These are phyloP conservation scores for Naganishia kalamii DNA, from an alignment of 768 basidiomycete genomes.

Conservation along the genomic window DNA sequence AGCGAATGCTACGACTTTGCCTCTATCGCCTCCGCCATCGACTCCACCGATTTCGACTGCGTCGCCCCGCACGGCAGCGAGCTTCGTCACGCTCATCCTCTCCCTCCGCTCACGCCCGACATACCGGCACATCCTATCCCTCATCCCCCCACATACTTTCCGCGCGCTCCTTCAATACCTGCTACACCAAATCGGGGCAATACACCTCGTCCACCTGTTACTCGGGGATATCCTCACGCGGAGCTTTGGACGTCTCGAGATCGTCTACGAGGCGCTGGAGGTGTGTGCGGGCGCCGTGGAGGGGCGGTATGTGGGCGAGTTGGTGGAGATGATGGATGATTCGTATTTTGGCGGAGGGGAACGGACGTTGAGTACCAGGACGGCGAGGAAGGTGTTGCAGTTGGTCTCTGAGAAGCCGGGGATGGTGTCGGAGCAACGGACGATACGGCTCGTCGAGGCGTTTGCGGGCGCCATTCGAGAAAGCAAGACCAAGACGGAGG, in stretches of 20 bases:
- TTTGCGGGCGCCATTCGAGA: not conserved
- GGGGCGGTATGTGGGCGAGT: not conserved
- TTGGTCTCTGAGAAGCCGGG: too few species aligned
- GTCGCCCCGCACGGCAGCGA: not conserved
- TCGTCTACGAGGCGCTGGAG: not conserved
- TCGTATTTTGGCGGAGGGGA: not conserved
- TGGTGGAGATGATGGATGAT: conserved; percentile 13
- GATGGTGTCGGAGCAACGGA: not conserved
- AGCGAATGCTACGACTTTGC: not conserved
- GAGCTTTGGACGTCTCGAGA: conserved; percentile 3
- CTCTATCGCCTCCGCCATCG: not conserved
- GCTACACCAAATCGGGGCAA: not conserved
- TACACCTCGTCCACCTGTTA: conserved; percentile 1
- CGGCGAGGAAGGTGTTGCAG: too few species aligned
- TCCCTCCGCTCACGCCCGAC: conserved; percentile 7
- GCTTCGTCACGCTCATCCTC: conserved; percentile 2
- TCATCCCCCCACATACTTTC: not conserved
- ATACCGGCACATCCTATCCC: conserved; percentile 7
- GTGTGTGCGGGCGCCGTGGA: not conserved
- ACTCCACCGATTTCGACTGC: too few species aligned
- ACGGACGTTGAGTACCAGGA: not conserved
- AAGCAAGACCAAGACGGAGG: not conserved
- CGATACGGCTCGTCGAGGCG: not conserved
- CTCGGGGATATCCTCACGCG: conserved; percentile 1
- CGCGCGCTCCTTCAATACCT: not conserved